phyloP scores from a whole-genome alignment of 192 early-diverging fungal genomes.

The Coemansia sp. region DNA sequence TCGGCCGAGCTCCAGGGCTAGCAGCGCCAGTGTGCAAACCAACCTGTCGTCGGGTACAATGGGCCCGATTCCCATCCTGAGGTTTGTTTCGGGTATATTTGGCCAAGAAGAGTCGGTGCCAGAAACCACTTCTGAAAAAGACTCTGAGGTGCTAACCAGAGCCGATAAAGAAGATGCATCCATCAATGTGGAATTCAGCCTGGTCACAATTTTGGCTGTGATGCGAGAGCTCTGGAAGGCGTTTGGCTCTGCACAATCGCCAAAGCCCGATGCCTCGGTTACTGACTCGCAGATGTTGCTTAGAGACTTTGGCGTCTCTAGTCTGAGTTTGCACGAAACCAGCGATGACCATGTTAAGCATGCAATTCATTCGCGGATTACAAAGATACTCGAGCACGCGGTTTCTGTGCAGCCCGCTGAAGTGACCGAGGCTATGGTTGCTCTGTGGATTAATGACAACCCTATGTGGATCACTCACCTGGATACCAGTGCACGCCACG shows the following conservation, averaged over 20 bases:
- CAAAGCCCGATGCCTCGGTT: neutral
- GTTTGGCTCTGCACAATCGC: conserved; percentile 16
- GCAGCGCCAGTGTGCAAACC: conserved; percentile 17
- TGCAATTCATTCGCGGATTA: conserved; percentile 24
- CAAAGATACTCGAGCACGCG: conserved; percentile 33
- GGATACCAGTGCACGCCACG: conserved; percentile 6
- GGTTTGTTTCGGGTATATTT: conserved; percentile 41
- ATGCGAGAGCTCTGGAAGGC: conserved; percentile 44
- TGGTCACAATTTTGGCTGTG: conserved; percentile 29
- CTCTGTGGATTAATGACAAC: conserved; percentile 43
- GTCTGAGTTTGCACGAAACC: neutral
- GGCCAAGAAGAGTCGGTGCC: conserved; percentile 12
- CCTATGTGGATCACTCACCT: conserved; percentile 40
- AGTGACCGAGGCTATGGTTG: conserved; percentile 35
- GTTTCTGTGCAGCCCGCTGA: conserved; percentile 23
- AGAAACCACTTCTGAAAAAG: neutral
- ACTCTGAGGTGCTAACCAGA: neutral
- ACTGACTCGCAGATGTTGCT: conserved; percentile 9
- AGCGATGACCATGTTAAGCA: conserved; percentile 13
- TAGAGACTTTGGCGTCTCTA: conserved; percentile 25
- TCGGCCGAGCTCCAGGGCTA: conserved; percentile 34
- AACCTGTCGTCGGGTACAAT: conserved; percentile 9
- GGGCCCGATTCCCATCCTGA: conserved; percentile 27
- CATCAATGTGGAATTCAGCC: conserved; percentile 13
- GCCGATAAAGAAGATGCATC: neutral